These are phyloP conservation scores for Colletotrichum trifolii DNA, from an alignment of 2,329 filamentous ascomycete genomes.

Conservation along the genomic window DNA sequence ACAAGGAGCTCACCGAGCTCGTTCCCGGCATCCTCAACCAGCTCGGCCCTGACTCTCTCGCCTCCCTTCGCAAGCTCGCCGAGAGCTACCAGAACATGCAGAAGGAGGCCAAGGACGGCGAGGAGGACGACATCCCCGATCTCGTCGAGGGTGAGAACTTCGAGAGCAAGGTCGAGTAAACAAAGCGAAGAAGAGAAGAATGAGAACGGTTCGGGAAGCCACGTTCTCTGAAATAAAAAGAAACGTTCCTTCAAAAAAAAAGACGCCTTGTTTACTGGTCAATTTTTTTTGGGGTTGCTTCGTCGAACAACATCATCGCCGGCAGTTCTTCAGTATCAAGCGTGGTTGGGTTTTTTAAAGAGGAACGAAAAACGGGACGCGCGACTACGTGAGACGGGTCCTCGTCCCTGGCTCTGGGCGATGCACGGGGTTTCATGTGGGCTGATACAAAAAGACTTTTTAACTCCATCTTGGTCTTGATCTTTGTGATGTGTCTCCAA, in stretches of 20 bases:
- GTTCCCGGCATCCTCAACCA: conserved; percentile 99
- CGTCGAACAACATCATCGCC: conserved; percentile 13
- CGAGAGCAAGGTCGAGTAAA: conserved; percentile 95
- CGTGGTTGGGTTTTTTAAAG: conserved; percentile 12
- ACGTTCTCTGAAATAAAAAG: conserved; percentile 35
- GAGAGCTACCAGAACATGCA: conserved; percentile 99
- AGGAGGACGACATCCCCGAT: conserved; percentile 94
- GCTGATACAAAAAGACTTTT: background rate
- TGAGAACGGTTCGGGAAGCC: conserved; percentile 2
- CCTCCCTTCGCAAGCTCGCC: conserved; percentile 96
- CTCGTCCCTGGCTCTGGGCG: background rate
- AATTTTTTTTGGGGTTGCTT: conserved; percentile 13
- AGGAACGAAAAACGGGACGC: conserved; percentile 40
- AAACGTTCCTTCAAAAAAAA: conserved; percentile 20
- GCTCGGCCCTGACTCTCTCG: conserved; percentile 97
- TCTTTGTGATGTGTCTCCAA: background rate
- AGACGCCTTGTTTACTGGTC: background rate
- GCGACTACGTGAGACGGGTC: background rate
- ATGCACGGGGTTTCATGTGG: background rate
- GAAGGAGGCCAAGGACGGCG: conserved; percentile 86
- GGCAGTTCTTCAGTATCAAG: conserved; percentile 12
- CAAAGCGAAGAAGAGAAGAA: conserved; percentile 4
- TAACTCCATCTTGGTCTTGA: no score
- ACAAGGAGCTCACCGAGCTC: conserved; percentile 99
- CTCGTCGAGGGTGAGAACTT: conserved; percentile 98